Evolutionary conservation across 352 stramenopile genomes (phyloP).

Genomic region (Globisporangium recalcitrans): DNA sequence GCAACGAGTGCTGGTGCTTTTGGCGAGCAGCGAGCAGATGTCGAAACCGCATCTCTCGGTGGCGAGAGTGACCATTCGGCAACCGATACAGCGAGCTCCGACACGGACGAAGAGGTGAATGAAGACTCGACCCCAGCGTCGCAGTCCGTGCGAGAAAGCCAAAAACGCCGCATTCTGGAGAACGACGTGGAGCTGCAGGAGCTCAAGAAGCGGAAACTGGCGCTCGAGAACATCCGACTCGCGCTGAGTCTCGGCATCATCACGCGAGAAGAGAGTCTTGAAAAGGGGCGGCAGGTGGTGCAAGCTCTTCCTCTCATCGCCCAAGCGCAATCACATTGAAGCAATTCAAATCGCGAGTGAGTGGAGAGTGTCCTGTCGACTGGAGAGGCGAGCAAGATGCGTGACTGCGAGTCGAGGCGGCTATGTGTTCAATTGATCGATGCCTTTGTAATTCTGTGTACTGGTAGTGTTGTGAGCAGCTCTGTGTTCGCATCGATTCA

Average conservation of each 20-base stretch:
- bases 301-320: too few species aligned
- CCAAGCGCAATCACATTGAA: neutral
- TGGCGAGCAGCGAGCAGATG: too few species aligned
- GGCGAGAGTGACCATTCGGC: neutral
- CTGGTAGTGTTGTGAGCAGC: too few species aligned
- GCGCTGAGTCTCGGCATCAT: neutral
- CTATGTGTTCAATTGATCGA: too few species aligned
- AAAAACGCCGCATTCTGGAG: neutral
- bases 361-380: too few species aligned
- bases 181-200: neutral
- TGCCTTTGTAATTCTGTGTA: too few species aligned
- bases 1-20: neutral
- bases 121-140: neutral
- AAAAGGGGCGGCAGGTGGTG: neutral
- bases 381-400: too few species aligned
- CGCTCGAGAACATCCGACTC: neutral
- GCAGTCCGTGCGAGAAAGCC: neutral
- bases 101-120: neutral
- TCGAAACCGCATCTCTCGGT: too few species aligned
- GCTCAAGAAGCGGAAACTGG: conserved; percentile 1
- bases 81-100: neutral
- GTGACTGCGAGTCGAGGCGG: too few species aligned
- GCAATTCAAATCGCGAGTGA: too few species aligned
- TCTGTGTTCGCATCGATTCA: too few species aligned
- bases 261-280: neutral